Conservation (phyloP, 2,329 filamentous ascomycete species). For the Arthrobotrys musiformis region DNA sequence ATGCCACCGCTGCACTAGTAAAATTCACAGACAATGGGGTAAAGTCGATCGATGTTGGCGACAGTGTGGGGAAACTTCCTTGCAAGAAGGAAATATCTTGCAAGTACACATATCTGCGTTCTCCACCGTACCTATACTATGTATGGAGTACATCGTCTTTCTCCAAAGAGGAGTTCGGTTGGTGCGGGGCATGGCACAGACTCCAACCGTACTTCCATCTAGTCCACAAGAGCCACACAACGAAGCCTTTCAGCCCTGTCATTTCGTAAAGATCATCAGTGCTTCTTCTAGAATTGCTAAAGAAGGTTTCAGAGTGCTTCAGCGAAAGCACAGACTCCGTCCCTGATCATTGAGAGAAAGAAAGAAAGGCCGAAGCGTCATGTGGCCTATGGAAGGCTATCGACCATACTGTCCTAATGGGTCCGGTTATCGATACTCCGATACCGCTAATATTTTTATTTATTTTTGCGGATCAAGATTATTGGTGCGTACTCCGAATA, state of each 20-base stretch:
- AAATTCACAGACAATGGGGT: constrained; percentile 34
- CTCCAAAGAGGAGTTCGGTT: neutral
- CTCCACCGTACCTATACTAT: constrained; percentile 16
- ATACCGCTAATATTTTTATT: constrained; percentile 24
- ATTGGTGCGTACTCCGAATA: constrained; percentile 17
- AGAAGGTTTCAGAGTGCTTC: constrained; percentile 54
- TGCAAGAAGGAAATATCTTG: constrained; percentile 9
- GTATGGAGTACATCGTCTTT: no score
- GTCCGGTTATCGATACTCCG: constrained; percentile 14
- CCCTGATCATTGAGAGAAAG: constrained; percentile 3
- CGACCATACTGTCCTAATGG: neutral
- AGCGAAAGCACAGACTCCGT: constrained; percentile 30
- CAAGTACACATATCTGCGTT: no score
- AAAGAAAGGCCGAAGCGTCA: constrained; percentile 8
- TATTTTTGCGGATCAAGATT: neutral
- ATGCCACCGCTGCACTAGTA: constrained; percentile 14
- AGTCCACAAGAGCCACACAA: constrained; percentile 43
- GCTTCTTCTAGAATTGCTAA: constrained; percentile 51
- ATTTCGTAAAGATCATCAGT: constrained; percentile 48
- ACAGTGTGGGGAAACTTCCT: constrained; percentile 42
- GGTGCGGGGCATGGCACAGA: constrained; percentile 54
- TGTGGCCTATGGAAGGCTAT: neutral
- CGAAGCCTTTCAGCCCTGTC: constrained; percentile 52
- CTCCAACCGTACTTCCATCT: constrained; percentile 30
- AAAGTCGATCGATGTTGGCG: constrained; percentile 53